Evolutionary conservation across 768 basidiomycete species (phyloP).

Genomic region (Lentinula raphanica): DNA sequence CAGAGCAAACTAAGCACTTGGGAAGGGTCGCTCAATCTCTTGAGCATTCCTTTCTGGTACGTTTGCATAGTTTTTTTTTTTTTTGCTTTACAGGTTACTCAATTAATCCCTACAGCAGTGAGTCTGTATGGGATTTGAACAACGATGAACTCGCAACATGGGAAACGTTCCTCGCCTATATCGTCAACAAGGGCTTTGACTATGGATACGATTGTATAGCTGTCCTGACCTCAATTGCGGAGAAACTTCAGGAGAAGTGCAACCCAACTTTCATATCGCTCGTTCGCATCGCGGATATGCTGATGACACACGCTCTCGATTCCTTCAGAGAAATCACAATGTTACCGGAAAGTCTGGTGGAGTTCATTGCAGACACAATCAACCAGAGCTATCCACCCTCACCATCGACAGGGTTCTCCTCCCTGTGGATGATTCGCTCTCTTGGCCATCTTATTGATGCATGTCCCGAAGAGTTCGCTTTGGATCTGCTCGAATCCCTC

Average conservation of each 20-base stretch:
- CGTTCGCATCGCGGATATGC: constrained; percentile 54
- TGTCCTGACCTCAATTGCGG: constrained; percentile 55
- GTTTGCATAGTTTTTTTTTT: constrained; percentile 18
- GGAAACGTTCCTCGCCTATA: constrained; percentile 50
- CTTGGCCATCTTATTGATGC: constrained; percentile 48
- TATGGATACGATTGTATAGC: constrained; percentile 46
- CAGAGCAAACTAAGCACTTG: constrained; percentile 39
- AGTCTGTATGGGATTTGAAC: constrained; percentile 45
- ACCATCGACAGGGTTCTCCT: constrained; percentile 44
- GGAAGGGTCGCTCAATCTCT: constrained; percentile 50
- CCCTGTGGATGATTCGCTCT: constrained; percentile 59
- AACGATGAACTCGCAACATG: constrained; percentile 53
- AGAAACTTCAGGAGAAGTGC: constrained; percentile 35
- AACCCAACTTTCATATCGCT: constrained; percentile 35
- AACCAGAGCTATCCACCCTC: constrained; percentile 63
- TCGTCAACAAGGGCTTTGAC: constrained; percentile 54
- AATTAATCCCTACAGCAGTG: constrained; percentile 22
- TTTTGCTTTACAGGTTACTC: constrained; percentile 7
- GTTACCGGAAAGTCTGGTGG: constrained; percentile 49
- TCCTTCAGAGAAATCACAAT: constrained; percentile 36
- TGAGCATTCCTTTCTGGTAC: constrained; percentile 61
- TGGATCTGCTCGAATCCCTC: constrained; percentile 39
- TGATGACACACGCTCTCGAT: constrained; percentile 51
- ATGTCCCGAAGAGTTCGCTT: constrained; percentile 45
- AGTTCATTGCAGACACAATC: constrained; percentile 58